Percentiles rank a stretch among this genome's conserved stretches.
These are phyloP conservation scores for Emmonsiellopsis sp. DNA, from an alignment of 2,329 filamentous ascomycete species.

Conservation along the genomic window DNA sequence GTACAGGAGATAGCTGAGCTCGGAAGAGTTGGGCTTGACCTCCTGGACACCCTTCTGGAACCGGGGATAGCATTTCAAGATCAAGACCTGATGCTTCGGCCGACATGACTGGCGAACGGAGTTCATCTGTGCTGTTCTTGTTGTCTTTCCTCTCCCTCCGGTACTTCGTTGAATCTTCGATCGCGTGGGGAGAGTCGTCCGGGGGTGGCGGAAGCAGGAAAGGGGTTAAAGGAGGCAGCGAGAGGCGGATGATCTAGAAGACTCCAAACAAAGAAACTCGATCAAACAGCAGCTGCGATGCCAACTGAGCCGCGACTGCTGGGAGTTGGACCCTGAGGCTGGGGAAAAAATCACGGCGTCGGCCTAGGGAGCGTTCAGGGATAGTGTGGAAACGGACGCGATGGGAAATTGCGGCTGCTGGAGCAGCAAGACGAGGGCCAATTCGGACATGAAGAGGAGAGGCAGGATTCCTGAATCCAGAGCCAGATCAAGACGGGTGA, in stretches of 20 bases:
- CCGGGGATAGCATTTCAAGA: conserved; percentile 92
- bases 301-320: background rate
- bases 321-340: background rate
- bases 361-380: background rate
- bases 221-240: background rate
- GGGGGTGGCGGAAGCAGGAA: background rate
- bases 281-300: background rate
- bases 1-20: conserved; percentile 93
- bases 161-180: background rate
- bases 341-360: background rate
- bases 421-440: conserved; percentile 1
- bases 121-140: conserved; percentile 36
- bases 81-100: conserved; percentile 92
- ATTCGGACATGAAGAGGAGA: conserved; percentile 5
- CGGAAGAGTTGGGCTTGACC: conserved; percentile 91
- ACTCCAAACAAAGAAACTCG: background rate
- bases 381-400: background rate
- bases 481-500: background rate
- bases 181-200: background rate
- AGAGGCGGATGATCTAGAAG: background rate
- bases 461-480: background rate
- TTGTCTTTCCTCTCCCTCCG: background rate
- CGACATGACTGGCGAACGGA: conserved; percentile 55
- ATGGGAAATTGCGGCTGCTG: conserved; percentile 3
- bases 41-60: conserved; percentile 85